Conservation (phyloP, 352 stramenopile genomes). For the Phytophthora cactorum region DNA sequence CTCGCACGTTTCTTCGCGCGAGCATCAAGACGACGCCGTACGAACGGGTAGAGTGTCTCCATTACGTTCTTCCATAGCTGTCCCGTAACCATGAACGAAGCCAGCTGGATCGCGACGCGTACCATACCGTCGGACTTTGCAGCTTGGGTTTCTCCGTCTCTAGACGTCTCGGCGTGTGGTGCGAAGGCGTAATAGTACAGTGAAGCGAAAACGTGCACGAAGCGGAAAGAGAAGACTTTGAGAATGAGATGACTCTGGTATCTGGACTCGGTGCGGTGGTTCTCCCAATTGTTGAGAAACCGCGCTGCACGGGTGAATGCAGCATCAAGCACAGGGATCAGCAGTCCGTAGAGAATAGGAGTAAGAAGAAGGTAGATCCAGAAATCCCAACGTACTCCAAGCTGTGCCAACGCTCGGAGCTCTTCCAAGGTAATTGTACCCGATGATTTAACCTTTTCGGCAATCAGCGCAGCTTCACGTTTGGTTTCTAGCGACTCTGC, state of each 20-base stretch:
- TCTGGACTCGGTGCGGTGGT: slow-evolving; percentile 86
- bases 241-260: slow-evolving; percentile 95
- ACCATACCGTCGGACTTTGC: slow-evolving; percentile 68
- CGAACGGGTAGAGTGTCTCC: slow-evolving; percentile 88
- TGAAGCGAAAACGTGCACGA: slow-evolving; percentile 96
- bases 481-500: slow-evolving; percentile 54
- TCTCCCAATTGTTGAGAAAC: slow-evolving; percentile 94
- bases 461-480: slow-evolving; percentile 44
- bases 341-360: slow-evolving; percentile 84
- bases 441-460: slow-evolving; percentile 57
- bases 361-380: slow-evolving; percentile 89
- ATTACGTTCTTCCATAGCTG: slow-evolving; percentile 95
- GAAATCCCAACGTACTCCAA: slow-evolving; percentile 81
- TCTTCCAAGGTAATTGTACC: slow-evolving; percentile 67
- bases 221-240: slow-evolving; percentile 98
- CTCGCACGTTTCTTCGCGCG: slow-evolving; percentile 64
- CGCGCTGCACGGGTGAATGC: slow-evolving; percentile 88
- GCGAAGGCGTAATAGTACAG: slow-evolving; percentile 97
- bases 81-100: slow-evolving; percentile 94
- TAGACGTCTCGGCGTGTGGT: slow-evolving; percentile 10
- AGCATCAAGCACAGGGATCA: slow-evolving; percentile 83
- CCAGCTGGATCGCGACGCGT: slow-evolving; percentile 91
- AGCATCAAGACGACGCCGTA: slow-evolving; percentile 49
- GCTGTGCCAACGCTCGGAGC: slow-evolving; percentile 48
- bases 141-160: slow-evolving; percentile 8